Evolutionary conservation across 805 yeast genomes (phyloP).

Genomic region (Yamadazyma insecticola): DNA sequence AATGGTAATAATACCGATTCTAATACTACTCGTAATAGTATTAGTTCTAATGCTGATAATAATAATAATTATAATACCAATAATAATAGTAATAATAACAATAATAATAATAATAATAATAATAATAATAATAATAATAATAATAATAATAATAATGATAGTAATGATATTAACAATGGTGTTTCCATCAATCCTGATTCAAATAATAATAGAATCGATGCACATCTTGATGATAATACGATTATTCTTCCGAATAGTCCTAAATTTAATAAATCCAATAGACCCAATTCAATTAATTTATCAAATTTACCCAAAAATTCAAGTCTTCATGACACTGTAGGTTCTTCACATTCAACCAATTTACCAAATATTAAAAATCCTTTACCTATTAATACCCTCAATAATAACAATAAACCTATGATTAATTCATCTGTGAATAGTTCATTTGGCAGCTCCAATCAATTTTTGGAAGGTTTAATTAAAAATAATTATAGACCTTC

Average conservation of each 20-base stretch:
- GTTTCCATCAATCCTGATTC: neutral
- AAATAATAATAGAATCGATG: no score
- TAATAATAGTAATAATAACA: neutral
- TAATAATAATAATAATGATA: neutral
- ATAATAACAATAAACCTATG: slow-evolving; percentile 2
- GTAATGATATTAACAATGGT: no score
- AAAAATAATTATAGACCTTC: slow-evolving; percentile 9
- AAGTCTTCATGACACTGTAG: neutral
- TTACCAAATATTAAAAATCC: slow-evolving; percentile 2
- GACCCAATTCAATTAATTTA: slow-evolving; percentile 1
- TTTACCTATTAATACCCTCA: slow-evolving; percentile 2
- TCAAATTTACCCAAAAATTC: slow-evolving; percentile 1
- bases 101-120: neutral
- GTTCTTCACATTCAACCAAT: slow-evolving; percentile 1
- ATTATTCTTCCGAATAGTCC: no score
- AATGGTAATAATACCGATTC: neutral
- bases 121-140: neutral
- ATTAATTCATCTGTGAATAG: slow-evolving; percentile 3
- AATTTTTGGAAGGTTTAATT: slow-evolving; percentile 6
- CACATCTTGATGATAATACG: no score
- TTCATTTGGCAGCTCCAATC: slow-evolving; percentile 7
- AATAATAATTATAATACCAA: neutral
- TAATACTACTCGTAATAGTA: neutral
- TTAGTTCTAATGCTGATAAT: neutral
- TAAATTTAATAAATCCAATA: neutral